Base-by-base conservation (phyloP, 371 early-diverging fungal genomes). In the Apophysomyces elegans region DNA sequence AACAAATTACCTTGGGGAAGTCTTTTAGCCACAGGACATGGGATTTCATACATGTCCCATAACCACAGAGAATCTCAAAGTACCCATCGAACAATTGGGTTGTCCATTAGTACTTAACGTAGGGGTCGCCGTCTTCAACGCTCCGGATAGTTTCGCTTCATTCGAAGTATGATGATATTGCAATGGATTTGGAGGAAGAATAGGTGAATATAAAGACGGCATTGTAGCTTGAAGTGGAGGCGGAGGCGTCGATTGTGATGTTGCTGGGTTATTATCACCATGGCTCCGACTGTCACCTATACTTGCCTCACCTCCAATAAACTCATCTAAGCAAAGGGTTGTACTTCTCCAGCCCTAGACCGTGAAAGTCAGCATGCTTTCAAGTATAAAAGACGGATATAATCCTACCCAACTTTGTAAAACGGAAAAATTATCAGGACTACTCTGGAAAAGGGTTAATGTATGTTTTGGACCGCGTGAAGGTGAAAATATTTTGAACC, bases 401-500 rank as follows among this genome's bases (percentile, higher is more conserved):
- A 11, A 18, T 56, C 69, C 67, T 80, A 85, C 87, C 87, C 87
- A 85, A 44, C 84, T 84, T 36, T 84, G 86, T 26, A 74, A 45
- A 0, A 81, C 61, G 7, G 74, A 61, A 63, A 87, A 87, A 21
- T 84, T 76, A 60, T 87, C 86, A 36, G 87, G 85, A 44, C 80
- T 76, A 45, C 86, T 82, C 62, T 87, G 85, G 61, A 84, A 87
- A 37, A 85, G 66, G 0, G 79, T 84, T 62, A 87, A 65, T n/a
- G 74, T 68, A 62, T 87, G 85, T 12, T 71, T 71, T 0, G 87
- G 87, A 2, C 78, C 81, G 37, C 76, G 61, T 7, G 84, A 70
- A 8, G 84, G 77, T 41, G 79, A 84, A 61, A 75, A 84, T 35
- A 87, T 84, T 63, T 81, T 84, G 76, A 87, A 85, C 87, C 87